A percentile compares a stretch with the other conserved stretches of the same genome.
phyloP scores from a whole-genome alignment of 2,329 filamentous ascomycete species.

The Escovopsis sp. region DNA sequence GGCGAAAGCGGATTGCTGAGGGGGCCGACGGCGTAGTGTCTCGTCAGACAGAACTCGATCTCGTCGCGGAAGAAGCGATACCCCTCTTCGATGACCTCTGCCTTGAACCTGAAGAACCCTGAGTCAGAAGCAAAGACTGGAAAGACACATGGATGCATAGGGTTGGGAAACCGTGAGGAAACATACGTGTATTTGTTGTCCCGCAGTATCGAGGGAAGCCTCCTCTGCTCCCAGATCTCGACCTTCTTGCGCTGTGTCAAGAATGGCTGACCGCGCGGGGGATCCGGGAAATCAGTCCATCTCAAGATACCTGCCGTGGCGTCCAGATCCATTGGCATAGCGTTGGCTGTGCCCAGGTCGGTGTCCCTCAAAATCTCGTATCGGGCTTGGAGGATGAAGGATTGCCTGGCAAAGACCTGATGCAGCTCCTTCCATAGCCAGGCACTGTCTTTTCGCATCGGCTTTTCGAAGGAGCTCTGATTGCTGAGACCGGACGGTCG shows the following conservation, averaged over 20 bases:
- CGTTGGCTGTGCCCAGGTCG: constrained; percentile 26
- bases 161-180: neutral
- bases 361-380: constrained; percentile 35
- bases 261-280: constrained; percentile 28
- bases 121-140: no score
- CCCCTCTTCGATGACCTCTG: constrained; percentile 37
- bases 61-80: constrained; percentile 38
- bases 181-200: constrained; percentile 38
- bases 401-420: constrained; percentile 38
- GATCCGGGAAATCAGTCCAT: constrained; percentile 47
- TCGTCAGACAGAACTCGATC: constrained; percentile 36
- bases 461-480: constrained; percentile 22
- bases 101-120: constrained; percentile 28
- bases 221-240: constrained; percentile 37
- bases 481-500: constrained; percentile 31
- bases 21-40: constrained; percentile 27
- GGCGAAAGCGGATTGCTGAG: constrained; percentile 21
- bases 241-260: constrained; percentile 39
- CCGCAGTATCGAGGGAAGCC: constrained; percentile 30
- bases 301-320: constrained; percentile 31
- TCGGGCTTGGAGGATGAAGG: constrained; percentile 39
- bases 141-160: neutral
- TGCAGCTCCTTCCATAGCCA: constrained; percentile 38
- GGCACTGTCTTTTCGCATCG: constrained; percentile 20
- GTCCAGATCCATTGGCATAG: constrained; percentile 23